These are phyloP conservation scores for Mycena maculata DNA, from an alignment of 768 basidiomycete species.

Conservation along the genomic window DNA sequence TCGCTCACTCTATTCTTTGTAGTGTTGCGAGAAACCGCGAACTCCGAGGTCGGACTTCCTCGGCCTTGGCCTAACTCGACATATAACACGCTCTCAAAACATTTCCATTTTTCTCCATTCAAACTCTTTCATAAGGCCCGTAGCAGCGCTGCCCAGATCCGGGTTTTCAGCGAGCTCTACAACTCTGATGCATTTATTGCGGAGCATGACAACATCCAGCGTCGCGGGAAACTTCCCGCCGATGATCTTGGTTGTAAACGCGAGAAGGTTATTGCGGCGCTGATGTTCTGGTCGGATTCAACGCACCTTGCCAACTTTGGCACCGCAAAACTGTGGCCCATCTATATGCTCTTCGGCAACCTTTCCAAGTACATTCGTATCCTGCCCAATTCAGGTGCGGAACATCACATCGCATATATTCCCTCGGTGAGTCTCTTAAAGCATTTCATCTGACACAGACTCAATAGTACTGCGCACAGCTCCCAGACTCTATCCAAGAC, in stretches of 20 bases:
- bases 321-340: constrained; percentile 46
- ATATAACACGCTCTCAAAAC: no score
- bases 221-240: constrained; percentile 33
- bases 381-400: constrained; percentile 30
- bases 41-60: no score
- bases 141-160: neutral
- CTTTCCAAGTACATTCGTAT: constrained; percentile 49
- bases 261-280: constrained; percentile 37
- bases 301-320: constrained; percentile 48
- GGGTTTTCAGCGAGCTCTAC: constrained; percentile 36
- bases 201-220: constrained; percentile 35
- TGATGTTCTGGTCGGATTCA: constrained; percentile 47
- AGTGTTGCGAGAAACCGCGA: no score
- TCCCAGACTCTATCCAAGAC: constrained; percentile 43
- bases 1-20: no score
- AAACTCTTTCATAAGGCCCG: constrained; percentile 32
- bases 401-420: constrained; percentile 50
- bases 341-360: constrained; percentile 49
- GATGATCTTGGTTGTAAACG: constrained; percentile 31
- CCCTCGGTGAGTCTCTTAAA: constrained; percentile 39
- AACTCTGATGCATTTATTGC: constrained; percentile 35
- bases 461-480: constrained; percentile 25
- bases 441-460: neutral
- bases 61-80: no score
- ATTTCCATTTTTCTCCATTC: constrained; percentile 43